phyloP scores from a whole-genome alignment of 768 basidiomycete species.

The Termitomyces sp. region DNA sequence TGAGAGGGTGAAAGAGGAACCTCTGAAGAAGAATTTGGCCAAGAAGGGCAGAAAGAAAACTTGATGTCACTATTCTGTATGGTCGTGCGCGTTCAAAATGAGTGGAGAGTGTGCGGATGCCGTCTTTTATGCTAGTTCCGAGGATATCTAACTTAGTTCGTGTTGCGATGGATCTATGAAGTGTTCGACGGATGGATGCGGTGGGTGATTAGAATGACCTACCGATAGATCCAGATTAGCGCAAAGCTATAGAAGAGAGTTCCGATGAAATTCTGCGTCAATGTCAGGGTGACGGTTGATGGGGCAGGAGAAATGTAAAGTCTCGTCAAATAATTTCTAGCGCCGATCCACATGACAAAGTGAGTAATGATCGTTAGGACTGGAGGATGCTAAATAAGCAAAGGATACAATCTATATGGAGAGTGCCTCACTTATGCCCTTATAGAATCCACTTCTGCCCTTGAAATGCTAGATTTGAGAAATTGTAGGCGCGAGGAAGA shows the following conservation, averaged over 20 bases:
- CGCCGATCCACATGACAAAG: constrained; percentile 3
- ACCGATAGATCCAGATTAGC: constrained; percentile 16
- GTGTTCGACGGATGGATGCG: neutral
- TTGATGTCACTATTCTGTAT: constrained; percentile 52
- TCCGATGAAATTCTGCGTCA: constrained; percentile 3
- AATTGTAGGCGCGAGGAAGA: neutral
- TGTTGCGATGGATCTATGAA: constrained; percentile 40
- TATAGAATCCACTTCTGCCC: constrained; percentile 13
- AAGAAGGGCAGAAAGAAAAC: constrained; percentile 40
- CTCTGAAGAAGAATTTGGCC: constrained; percentile 29
- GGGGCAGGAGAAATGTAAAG: constrained; percentile 18
- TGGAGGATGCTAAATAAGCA: neutral
- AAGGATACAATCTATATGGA: neutral
- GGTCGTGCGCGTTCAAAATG: constrained; percentile 55
- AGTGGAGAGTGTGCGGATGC: constrained; percentile 49
- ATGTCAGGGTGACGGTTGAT: neutral
- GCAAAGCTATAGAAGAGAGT: constrained; percentile 11
- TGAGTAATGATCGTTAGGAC: constrained; percentile 11
- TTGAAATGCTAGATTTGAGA: neutral
- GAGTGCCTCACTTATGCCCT: constrained; percentile 12
- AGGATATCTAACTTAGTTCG: constrained; percentile 48
- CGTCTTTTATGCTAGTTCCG: constrained; percentile 32
- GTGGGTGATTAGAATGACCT: neutral
- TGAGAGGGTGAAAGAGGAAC: constrained; percentile 20
- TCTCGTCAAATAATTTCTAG: neutral